A percentile compares a stretch with the other conserved stretches of the same genome.
Conservation (phyloP, 1,284 basidiomycete genomes). For the Moesziomyces aphidis region DNA sequence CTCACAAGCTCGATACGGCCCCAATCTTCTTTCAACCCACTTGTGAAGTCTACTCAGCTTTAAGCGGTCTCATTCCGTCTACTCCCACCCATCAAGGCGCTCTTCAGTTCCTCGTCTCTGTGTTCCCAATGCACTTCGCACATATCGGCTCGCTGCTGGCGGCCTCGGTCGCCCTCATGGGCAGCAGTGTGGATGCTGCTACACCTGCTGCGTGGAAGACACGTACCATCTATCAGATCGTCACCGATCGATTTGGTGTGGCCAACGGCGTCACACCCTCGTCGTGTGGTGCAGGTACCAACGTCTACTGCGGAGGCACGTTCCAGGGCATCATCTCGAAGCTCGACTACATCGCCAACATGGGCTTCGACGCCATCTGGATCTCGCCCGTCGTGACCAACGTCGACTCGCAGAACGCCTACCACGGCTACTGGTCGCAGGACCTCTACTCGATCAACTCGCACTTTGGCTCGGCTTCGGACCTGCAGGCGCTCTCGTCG, state of each 20-base stretch:
- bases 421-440: slow-evolving; percentile 72
- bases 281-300: slow-evolving; percentile 72
- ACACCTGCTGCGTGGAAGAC: slow-evolving; percentile 19
- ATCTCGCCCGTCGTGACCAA: slow-evolving; percentile 75
- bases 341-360: slow-evolving; percentile 80
- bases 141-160: slow-evolving; percentile 3
- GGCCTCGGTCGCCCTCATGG: slow-evolving; percentile 3
- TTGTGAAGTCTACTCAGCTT: no score
- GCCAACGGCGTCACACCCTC: slow-evolving; percentile 40
- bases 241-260: slow-evolving; percentile 80
- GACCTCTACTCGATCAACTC: slow-evolving; percentile 76
- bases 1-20: no score
- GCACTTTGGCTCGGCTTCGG: slow-evolving; percentile 77
- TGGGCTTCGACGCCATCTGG: slow-evolving; percentile 80
- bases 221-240: slow-evolving; percentile 70
- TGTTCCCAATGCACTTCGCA: slow-evolving; percentile 6
- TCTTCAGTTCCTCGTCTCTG: background rate
- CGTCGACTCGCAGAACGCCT: slow-evolving; percentile 76
- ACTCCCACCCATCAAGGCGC: background rate
- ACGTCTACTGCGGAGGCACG: slow-evolving; percentile 80
- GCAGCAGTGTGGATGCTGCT: slow-evolving; percentile 3
- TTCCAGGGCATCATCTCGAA: slow-evolving; percentile 80
- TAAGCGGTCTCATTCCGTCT: no score
- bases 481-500: slow-evolving; percentile 76
- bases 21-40: no score